Conservation (phyloP, 306 rosid species). For the Hippophae tibetana region DNA sequence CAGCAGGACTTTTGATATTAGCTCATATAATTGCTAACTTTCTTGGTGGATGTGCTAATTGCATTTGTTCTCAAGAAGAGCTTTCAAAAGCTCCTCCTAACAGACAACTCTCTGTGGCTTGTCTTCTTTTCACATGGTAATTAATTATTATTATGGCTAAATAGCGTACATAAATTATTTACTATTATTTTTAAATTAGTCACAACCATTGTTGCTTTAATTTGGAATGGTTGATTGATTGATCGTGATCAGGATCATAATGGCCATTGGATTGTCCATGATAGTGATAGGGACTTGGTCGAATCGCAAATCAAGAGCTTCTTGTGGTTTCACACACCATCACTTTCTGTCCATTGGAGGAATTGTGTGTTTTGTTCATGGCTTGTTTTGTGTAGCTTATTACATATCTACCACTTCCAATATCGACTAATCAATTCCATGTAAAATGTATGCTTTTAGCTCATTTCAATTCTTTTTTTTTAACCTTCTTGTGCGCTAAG, state of each 20-base stretch:
- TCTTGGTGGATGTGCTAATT: conserved; percentile 55
- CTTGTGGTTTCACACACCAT: conserved; percentile 48
- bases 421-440: no score
- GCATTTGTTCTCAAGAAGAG: conserved; percentile 35
- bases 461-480: no score
- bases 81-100: conserved; percentile 34
- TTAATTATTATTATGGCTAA: background rate
- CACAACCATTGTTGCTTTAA: no score
- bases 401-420: conserved; percentile 39
- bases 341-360: conserved; percentile 63
- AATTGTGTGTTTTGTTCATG: conserved; percentile 67
- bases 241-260: conserved; percentile 33
- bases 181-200: no score
- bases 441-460: no score
- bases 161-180: no score
- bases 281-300: conserved; percentile 45
- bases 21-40: conserved; percentile 55
- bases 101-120: conserved; percentile 37
- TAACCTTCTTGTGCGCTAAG: no score
- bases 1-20: conserved; percentile 40
- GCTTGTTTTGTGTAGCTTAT: conserved; percentile 40
- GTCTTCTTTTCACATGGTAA: conserved; percentile 61
- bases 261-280: conserved; percentile 43
- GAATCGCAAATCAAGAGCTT: conserved; percentile 52
- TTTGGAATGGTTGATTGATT: no score